phyloP scores from a whole-genome alignment of 202 grass and related monocot species.

The Eragrostis tef region DNA sequence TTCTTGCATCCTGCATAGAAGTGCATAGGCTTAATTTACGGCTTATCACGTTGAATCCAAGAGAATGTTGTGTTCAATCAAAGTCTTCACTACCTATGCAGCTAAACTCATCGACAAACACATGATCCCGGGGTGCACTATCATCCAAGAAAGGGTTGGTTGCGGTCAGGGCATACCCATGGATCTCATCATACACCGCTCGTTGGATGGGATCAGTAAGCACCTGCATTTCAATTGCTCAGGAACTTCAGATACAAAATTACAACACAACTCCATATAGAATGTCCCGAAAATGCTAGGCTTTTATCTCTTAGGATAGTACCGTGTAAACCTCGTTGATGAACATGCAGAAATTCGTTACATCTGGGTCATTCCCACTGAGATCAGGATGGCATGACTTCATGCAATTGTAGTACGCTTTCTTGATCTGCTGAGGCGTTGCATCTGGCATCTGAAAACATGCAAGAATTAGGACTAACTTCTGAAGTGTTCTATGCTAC shows the following conservation, averaged over 20 bases:
- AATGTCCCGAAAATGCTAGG: constrained; percentile 27
- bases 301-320: neutral
- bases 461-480: neutral
- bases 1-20: constrained; percentile 85
- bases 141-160: constrained; percentile 81
- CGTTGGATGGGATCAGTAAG: constrained; percentile 81
- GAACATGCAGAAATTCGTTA: constrained; percentile 98
- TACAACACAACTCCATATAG: constrained; percentile 1
- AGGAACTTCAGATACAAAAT: neutral
- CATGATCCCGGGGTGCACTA: constrained; percentile 72
- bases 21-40: constrained; percentile 21
- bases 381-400: constrained; percentile 94
- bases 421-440: constrained; percentile 88
- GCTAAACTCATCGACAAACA: constrained; percentile 96
- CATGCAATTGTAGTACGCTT: constrained; percentile 95
- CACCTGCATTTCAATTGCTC: constrained; percentile 57
- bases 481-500: neutral
- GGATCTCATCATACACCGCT: constrained; percentile 78
- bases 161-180: constrained; percentile 71
- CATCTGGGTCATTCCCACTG: constrained; percentile 82
- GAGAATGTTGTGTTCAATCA: constrained; percentile 8
- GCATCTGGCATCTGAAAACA: constrained; percentile 90
- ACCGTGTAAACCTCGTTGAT: constrained; percentile 97
- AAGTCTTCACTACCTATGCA: constrained; percentile 76
- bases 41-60: neutral